phyloP scores from a whole-genome alignment of 2,329 filamentous ascomycete species.

The Tolypocladium amazonense region DNA sequence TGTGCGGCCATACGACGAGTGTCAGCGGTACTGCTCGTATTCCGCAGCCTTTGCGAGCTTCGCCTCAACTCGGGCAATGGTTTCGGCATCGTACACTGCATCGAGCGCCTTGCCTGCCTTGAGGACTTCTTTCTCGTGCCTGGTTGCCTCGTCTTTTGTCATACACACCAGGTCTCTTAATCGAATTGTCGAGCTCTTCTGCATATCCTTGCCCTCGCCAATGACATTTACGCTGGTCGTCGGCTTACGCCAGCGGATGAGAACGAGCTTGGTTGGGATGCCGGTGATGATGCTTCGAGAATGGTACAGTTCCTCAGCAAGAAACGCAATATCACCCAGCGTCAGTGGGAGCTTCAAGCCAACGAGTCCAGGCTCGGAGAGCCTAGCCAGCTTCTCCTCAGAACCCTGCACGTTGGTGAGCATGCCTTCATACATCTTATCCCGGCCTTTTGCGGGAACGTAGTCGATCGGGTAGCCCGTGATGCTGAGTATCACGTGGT shows the following conservation, averaged over 20 bases:
- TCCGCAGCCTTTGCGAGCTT: conserved; percentile 56
- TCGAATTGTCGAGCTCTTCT: conserved; percentile 62
- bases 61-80: conserved; percentile 55
- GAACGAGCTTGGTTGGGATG: conserved; percentile 63
- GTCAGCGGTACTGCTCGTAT: conserved; percentile 41
- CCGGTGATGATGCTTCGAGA: conserved; percentile 77
- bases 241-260: conserved; percentile 74
- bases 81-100: conserved; percentile 62
- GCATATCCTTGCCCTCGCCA: conserved; percentile 57
- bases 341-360: conserved; percentile 75
- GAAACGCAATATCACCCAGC: conserved; percentile 71
- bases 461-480: conserved; percentile 80
- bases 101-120: conserved; percentile 55
- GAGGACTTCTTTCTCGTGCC: conserved; percentile 73
- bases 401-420: conserved; percentile 62
- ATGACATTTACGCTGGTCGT: conserved; percentile 46
- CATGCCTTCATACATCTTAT: conserved; percentile 87
- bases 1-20: too few species aligned
- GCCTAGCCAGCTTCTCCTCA: conserved; percentile 63
- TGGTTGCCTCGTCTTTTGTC: conserved; percentile 80
- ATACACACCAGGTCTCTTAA: conserved; percentile 73
- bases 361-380: conserved; percentile 25
- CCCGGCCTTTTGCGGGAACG: conserved; percentile 65
- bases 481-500: conserved; percentile 80
- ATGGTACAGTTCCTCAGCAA: conserved; percentile 81